Percentiles rank a stretch among this genome's conserved stretches.
Evolutionary conservation across 805 yeast species (phyloP).

Genomic region (Phaffomyces thermotolerans): DNA sequence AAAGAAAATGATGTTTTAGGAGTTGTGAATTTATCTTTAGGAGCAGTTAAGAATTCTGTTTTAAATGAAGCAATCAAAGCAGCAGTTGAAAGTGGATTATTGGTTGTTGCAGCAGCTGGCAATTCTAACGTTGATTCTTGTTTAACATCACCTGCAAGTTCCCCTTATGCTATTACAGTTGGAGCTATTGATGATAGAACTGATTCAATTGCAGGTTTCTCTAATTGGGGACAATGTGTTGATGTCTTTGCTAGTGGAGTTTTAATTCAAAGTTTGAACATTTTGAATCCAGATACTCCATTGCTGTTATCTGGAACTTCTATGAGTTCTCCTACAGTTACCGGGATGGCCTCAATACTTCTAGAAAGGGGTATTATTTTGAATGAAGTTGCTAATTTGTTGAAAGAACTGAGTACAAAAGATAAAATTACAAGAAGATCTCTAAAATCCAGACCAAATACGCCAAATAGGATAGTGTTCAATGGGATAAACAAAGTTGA

Average conservation of each 20-base stretch:
- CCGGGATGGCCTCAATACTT: slow-evolving; percentile 55
- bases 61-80: slow-evolving; percentile 72
- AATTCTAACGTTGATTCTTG: slow-evolving; percentile 77
- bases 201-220: slow-evolving; percentile 66
- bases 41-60: slow-evolving; percentile 59
- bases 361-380: slow-evolving; percentile 44
- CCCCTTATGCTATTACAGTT: slow-evolving; percentile 63
- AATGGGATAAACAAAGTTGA: slow-evolving; percentile 29
- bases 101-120: slow-evolving; percentile 82
- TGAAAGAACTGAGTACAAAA: slow-evolving; percentile 41
- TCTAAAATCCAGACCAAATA: slow-evolving; percentile 41
- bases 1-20: slow-evolving; percentile 33
- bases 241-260: slow-evolving; percentile 83
- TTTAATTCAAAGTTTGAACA: slow-evolving; percentile 49
- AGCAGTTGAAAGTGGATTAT: slow-evolving; percentile 64
- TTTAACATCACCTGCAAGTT: slow-evolving; percentile 78
- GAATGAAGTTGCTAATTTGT: slow-evolving; percentile 31
- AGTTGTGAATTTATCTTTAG: slow-evolving; percentile 76
- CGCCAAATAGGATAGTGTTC: slow-evolving; percentile 53
- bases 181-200: slow-evolving; percentile 80
- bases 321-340: slow-evolving; percentile 72
- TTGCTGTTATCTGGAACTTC: slow-evolving; percentile 62
- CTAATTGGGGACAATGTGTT: slow-evolving; percentile 94
- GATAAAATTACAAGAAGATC: slow-evolving; percentile 42
- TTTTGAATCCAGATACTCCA: slow-evolving; percentile 16